These are phyloP conservation scores for Brachypodium distachyon DNA, from an alignment of 202 grass and related monocot species.

Conservation along the genomic window DNA sequence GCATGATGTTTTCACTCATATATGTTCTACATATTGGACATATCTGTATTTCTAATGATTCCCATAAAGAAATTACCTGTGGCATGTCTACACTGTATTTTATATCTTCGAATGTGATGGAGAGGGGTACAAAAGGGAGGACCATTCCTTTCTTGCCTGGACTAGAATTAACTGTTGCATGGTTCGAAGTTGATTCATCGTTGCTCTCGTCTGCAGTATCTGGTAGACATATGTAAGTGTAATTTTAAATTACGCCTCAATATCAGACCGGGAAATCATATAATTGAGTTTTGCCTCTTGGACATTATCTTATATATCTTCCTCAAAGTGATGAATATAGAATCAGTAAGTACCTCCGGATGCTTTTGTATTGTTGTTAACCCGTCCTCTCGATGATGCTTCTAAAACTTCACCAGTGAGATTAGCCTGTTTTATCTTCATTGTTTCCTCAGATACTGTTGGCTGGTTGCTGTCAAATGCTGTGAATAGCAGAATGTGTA, in stretches of 20 bases:
- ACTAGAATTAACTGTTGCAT: slow-evolving; percentile 38
- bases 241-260: neutral
- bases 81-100: slow-evolving; percentile 89
- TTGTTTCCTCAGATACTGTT: slow-evolving; percentile 62
- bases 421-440: slow-evolving; percentile 75
- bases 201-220: slow-evolving; percentile 20
- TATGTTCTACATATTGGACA: neutral
- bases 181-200: slow-evolving; percentile 33
- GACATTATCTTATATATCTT: neutral
- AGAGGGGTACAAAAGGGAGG: slow-evolving; percentile 80
- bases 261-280: neutral
- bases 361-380: slow-evolving; percentile 15
- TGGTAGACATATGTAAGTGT: slow-evolving; percentile 6
- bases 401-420: slow-evolving; percentile 67
- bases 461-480: slow-evolving; percentile 68
- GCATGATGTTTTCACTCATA: neutral
- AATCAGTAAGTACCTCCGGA: slow-evolving; percentile 25
- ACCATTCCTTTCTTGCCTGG: slow-evolving; percentile 78
- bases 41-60: slow-evolving; percentile 4
- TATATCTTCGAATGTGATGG: slow-evolving; percentile 69
- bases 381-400: slow-evolving; percentile 45
- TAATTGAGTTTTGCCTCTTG: neutral
- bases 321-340: neutral
- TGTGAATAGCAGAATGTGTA: neutral
- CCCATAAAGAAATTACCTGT: slow-evolving; percentile 36